Conservation (phyloP, 1,284 basidiomycete genomes). For the Pseudozyma pruni region DNA sequence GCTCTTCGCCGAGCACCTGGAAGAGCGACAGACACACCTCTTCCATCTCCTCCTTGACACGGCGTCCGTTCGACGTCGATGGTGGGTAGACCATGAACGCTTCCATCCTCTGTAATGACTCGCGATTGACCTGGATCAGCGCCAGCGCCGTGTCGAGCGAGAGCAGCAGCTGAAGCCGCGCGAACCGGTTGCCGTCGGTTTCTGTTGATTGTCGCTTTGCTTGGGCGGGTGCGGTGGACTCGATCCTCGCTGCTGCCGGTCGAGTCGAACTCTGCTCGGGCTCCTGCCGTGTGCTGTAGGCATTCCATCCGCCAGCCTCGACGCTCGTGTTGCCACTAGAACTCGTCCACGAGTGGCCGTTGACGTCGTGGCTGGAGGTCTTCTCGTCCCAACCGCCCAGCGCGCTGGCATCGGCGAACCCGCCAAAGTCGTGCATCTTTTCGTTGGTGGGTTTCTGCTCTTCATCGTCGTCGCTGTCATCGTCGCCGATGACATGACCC, state of each 20-base stretch:
- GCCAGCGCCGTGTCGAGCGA: slow-evolving; percentile 90
- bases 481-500: slow-evolving; percentile 29
- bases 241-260: neutral
- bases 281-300: neutral
- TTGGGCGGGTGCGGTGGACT: neutral
- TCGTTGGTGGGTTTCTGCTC: slow-evolving; percentile 5
- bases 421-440: slow-evolving; percentile 5
- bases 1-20: slow-evolving; percentile 79
- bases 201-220: neutral
- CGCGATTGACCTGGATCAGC: slow-evolving; percentile 89
- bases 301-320: slow-evolving; percentile 6
- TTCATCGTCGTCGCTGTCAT: slow-evolving; percentile 44
- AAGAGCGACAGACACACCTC: slow-evolving; percentile 88
- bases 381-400: slow-evolving; percentile 45
- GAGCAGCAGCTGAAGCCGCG: slow-evolving; percentile 74
- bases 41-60: slow-evolving; percentile 78
- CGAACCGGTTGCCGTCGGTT: slow-evolving; percentile 13
- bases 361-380: slow-evolving; percentile 3
- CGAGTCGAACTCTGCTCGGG: neutral
- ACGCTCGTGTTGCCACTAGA: slow-evolving; percentile 4
- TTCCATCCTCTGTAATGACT: slow-evolving; percentile 88
- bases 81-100: slow-evolving; percentile 83
- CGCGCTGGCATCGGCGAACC: slow-evolving; percentile 1
- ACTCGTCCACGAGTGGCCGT: slow-evolving; percentile 10
- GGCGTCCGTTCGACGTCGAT: slow-evolving; percentile 67